Base-by-base conservation (phyloP, 371 early-diverging fungal species). In the Mortierella sp. region DNA sequence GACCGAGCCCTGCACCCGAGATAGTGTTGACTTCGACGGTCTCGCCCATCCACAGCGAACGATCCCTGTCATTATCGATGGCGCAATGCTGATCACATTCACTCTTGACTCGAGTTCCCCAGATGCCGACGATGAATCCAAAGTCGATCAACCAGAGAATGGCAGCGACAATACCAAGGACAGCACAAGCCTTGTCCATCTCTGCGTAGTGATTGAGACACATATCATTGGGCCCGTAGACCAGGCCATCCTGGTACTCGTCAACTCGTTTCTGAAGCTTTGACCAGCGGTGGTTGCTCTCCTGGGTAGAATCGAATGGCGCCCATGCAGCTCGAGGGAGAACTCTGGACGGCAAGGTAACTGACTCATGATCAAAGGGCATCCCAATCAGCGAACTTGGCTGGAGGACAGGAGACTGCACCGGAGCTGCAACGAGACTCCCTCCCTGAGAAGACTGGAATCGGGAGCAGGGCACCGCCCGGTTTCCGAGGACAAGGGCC, bases 71-170 rank as follows among this genome's bases (percentile, higher is more conserved):
- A 9, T 37, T 37, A 5, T 9, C 37, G 9, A 5, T 9, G 37
- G 37, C 37, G 37, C 37, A 37, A 9, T 9, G 37, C 37, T 37
- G 37, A 37, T 37, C 37, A 37, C 37, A 37, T 3, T 37, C 37
- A 9, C 37, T 37, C 37, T 9, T 37, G 37, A 37, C 9, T 9
- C 37, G 37, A 19, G 60, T 48, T 7, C 70, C 62, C 52, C 63
- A 75, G 16, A 70, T 4, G 1, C 75, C 75, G 66, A 75, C 58
- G 47, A 75, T 75, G 23, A 75, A 21, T 21, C 56, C 58, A 58
- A 77, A 72, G 43, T 77, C 77, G 1, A 56, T 16, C 11, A 68
- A 11, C 77, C 77, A 77, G 28, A 77, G 16, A 14, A 65, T 5
- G 7, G 66, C 65, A 9, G 68, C 77, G 15, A 72, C 19, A 18